Percentiles rank a stretch among this genome's conserved stretches.
Conservation (phyloP, 768 basidiomycete species). For the Wakefieldia striispora region DNA sequence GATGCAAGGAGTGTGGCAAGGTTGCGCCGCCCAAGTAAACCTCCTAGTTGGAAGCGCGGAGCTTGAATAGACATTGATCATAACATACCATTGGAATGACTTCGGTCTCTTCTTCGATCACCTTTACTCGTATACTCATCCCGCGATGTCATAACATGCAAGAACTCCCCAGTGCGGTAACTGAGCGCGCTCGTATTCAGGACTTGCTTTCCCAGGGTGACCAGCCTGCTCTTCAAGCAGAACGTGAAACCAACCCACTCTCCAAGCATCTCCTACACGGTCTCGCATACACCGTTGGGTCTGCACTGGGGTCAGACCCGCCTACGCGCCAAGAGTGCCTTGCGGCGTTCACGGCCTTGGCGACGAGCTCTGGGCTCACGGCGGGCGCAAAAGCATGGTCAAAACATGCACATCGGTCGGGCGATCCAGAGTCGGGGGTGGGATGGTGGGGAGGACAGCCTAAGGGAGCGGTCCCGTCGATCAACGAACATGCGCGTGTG, state of each 20-base stretch:
- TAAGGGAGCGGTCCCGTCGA: slow-evolving; percentile 47
- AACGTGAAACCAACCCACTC: slow-evolving; percentile 32
- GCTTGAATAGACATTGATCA: slow-evolving; percentile 12
- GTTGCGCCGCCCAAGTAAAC: slow-evolving; percentile 56
- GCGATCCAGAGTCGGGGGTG: slow-evolving; percentile 2
- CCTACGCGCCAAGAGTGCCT: slow-evolving; percentile 51
- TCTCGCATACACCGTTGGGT: slow-evolving; percentile 58
- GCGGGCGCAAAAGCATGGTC: slow-evolving; percentile 66
- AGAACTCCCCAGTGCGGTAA: slow-evolving; percentile 40
- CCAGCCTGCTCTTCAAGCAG: slow-evolving; percentile 8
- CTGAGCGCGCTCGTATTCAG: slow-evolving; percentile 37
- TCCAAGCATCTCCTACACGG: slow-evolving; percentile 47
- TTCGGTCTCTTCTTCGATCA: not conserved
- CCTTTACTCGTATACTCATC: slow-evolving; percentile 8
- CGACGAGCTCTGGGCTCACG: slow-evolving; percentile 51
- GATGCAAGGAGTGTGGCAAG: slow-evolving; percentile 68
- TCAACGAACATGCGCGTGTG: slow-evolving; percentile 51
- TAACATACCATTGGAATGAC: no score
- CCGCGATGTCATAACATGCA: slow-evolving; percentile 45
- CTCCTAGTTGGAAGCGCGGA: slow-evolving; percentile 3
- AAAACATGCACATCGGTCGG: slow-evolving; percentile 61
- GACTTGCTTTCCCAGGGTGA: slow-evolving; percentile 10
- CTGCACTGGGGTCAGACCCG: slow-evolving; percentile 51
- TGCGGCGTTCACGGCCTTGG: slow-evolving; percentile 43
- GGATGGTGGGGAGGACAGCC: slow-evolving; percentile 62